Evolutionary conservation across 305 asterid species (phyloP).

Genomic region (Fraxinus ornus): DNA sequence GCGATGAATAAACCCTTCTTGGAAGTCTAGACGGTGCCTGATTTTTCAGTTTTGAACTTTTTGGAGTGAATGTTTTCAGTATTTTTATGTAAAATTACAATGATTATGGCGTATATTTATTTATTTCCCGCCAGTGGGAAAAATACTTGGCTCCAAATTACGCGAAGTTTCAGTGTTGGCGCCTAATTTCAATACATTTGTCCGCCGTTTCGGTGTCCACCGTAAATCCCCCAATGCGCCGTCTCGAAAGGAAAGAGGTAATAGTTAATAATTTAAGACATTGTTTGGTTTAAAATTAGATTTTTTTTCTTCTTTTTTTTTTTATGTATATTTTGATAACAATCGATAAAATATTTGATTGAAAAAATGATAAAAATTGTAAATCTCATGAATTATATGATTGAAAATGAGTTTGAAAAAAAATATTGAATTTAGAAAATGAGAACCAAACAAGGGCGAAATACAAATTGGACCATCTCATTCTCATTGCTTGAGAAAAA

Average conservation of each 20-base stretch:
- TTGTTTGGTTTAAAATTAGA: no score
- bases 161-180: conserved; percentile 13
- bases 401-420: no score
- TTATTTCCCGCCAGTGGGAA: conserved; percentile 3
- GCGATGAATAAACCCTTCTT: background rate
- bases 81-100: background rate
- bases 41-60: background rate
- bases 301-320: no score
- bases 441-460: no score
- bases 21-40: conserved; percentile 12
- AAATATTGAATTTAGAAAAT: no score
- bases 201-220: background rate
- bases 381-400: no score
- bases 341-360: no score
- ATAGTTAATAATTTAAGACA: no score
- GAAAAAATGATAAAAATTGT: no score
- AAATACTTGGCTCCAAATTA: background rate
- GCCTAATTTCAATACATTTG: conserved; percentile 3
- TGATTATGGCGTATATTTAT: background rate
- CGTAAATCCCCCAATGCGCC: background rate
- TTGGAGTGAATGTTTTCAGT: background rate
- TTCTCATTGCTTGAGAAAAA: no score
- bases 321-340: no score
- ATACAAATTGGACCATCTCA: no score
- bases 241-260: background rate